These are phyloP conservation scores for Aegilops umbellulata DNA, from an alignment of 176 grass and related monocot genomes.

Conservation along the genomic window DNA sequence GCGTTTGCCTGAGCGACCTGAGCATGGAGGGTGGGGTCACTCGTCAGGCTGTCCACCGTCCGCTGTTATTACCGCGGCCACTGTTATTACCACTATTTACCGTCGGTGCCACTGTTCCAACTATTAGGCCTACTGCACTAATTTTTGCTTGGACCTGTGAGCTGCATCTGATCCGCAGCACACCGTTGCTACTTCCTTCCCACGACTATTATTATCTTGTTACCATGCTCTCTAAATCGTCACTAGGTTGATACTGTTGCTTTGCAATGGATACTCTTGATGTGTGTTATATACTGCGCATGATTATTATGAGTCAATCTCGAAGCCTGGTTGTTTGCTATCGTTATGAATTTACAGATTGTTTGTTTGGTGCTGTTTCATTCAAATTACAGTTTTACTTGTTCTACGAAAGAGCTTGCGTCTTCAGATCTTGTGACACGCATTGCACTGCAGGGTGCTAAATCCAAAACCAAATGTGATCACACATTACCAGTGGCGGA, in stretches of 20 bases:
- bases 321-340: neutral
- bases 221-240: neutral
- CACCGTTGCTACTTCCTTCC: neutral
- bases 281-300: neutral
- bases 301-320: too few relatives aligned
- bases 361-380: neutral
- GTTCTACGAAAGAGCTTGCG: neutral
- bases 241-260: neutral
- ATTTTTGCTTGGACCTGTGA: slow-evolving; percentile 10
- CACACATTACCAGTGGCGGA: neutral
- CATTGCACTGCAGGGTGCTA: neutral
- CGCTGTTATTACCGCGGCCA: neutral
- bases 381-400: neutral
- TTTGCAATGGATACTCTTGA: neutral
- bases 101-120: neutral
- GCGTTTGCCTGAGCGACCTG: neutral
- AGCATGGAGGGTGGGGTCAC: neutral
- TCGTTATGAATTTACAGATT: neutral
- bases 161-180: neutral
- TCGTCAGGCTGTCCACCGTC: neutral
- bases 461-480: neutral
- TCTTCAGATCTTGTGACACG: neutral
- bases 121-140: neutral
- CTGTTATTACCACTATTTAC: neutral
- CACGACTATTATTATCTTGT: neutral